Base-by-base conservation (phyloP, 371 early-diverging fungal species). In the Actinomucor elegans region DNA sequence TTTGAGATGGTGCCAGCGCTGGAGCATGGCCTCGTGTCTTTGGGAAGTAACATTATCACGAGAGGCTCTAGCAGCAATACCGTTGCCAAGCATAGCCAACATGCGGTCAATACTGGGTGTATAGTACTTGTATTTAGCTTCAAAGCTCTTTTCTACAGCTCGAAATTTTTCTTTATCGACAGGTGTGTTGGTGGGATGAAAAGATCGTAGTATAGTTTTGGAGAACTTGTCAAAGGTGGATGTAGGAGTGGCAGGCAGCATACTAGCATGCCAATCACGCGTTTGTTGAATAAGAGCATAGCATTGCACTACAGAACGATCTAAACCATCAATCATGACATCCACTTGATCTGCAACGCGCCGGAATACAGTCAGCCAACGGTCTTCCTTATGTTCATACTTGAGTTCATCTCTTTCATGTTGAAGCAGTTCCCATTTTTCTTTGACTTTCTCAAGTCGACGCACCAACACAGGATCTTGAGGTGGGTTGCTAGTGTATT, bases 121-220 rank as follows among this genome's bases (percentile, higher is more conserved):
- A 47, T 81, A 85, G 52, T 83, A 81, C 57, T 83, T 81, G 62
- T 75, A 74, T 52, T 82, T 83, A 21, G 81, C 81, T 53, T 85
- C 84, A 57, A 85, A 82, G n/a, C 69, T 75, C 56, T 80, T 80
- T 59, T 73, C 79, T 29, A 76, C 60, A 0, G 73, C 71, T 41
- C 73, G 67, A 43, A 79, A 76, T 32, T 77, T 75, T 15, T 82
- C 80, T 17, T 66, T 67, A 44, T 79, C 81, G 8, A 85, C 66
- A 34, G 20, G 59, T 36, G 42, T 33, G 29, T 24, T 46, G 53
- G 27, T 62, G 38, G 9, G 53, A 43, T 34, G 63, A 32, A 55
- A 56, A 1, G 52, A 38, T 1, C 62, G 43, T 45, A 66, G 33
- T 18, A 66, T 33, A 1, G 53, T 49, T 33, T 61, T 61, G 12